phyloP scores from a whole-genome alignment of 2,329 filamentous ascomycete genomes.

The Fusarium newnesense region DNA sequence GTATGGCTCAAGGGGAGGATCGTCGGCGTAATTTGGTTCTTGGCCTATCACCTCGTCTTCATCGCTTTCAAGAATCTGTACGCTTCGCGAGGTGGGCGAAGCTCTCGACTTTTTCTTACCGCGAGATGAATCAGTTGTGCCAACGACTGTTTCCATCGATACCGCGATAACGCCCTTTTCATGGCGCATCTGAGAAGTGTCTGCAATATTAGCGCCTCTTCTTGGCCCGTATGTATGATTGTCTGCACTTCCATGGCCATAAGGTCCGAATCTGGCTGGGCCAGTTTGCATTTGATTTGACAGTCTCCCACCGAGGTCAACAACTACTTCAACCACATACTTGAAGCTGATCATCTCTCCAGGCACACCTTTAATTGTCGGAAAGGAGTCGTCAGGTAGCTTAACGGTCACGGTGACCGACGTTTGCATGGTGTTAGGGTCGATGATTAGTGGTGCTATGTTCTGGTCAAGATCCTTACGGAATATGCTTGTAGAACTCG shows the following conservation, averaged over 20 bases:
- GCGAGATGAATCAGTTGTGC: constrained; percentile 79
- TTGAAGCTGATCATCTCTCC: constrained; percentile 95
- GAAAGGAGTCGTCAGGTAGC: constrained; percentile 90
- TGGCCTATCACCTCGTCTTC: constrained; percentile 44
- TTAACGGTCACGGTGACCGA: constrained; percentile 85
- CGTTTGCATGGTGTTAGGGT: constrained; percentile 80
- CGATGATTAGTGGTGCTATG: constrained; percentile 87
- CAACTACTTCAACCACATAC: constrained; percentile 91
- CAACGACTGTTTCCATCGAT: constrained; percentile 86
- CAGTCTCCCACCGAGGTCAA: constrained; percentile 90
- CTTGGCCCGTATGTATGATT: constrained; percentile 46
- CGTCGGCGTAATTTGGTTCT: constrained; percentile 39
- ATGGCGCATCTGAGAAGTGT: constrained; percentile 85
- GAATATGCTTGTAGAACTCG: constrained; percentile 90
- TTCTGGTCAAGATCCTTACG: constrained; percentile 93
- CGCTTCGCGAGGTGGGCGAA: constrained; percentile 43
- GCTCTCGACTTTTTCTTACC: constrained; percentile 41
- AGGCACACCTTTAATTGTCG: constrained; percentile 89
- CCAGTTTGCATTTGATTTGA: constrained; percentile 76
- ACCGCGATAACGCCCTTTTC: constrained; percentile 94
- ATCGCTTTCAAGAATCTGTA: constrained; percentile 45
- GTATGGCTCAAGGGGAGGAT: constrained; percentile 35
- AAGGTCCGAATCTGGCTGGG: constrained; percentile 53
- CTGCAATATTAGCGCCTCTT: constrained; percentile 74
- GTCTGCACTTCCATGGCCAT: constrained; percentile 43